Evolutionary conservation across 164 flowering plant species (phyloP), one percentile per base, ranked within the genome.

Genomic region (Sextonia rubra): DNA sequence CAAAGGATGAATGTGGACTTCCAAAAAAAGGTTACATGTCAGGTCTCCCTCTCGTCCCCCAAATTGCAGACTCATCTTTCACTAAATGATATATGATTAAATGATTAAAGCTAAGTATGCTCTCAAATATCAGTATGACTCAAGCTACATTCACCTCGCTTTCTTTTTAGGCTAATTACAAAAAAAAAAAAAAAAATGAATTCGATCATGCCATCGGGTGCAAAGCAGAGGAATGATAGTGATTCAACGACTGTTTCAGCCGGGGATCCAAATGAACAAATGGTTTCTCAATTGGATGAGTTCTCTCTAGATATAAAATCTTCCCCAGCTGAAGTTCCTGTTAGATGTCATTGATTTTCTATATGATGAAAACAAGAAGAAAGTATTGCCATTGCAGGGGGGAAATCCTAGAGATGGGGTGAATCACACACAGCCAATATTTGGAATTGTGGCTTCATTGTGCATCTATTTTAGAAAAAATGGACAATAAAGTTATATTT

Each of bases 201-300:
- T 23, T 22, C 64, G 77, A 84, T 83, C 81, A 87, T 90, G 95
- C 95, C 95, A 2, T 76, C 87, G 55, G 89, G 88, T 80, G 74
- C 86, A 0, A 89, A 83, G 86, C 87, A 82, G 88, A 81, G 89
- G 73, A 89, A 86, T 18, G 58, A 52, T 15, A 52, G n/a, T 15
- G 58, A 17, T 52, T 52, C 20, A 20, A 52, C 1, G 6, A 52
- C 17, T 52, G 58, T 20, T 52, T 5, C 58, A 12, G 17, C n/a
- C n/a, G 58, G 4, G 17, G 58, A 52, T 52, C 58, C 58, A 52
- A 52, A 15, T 5, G n/a, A 52, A 17, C 20, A 52, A 52, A 20
- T 52, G 17, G n/a, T 14, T 52, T 52, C 58, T 52, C n/a, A 3
- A 15, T 15, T 20, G 17, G 6, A 52, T 15, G 58, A 52, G n/a